Percentiles rank a stretch among this genome's conserved stretches.
phyloP scores from a whole-genome alignment of 768 basidiomycete genomes.

The Leccinum sublutescens region DNA sequence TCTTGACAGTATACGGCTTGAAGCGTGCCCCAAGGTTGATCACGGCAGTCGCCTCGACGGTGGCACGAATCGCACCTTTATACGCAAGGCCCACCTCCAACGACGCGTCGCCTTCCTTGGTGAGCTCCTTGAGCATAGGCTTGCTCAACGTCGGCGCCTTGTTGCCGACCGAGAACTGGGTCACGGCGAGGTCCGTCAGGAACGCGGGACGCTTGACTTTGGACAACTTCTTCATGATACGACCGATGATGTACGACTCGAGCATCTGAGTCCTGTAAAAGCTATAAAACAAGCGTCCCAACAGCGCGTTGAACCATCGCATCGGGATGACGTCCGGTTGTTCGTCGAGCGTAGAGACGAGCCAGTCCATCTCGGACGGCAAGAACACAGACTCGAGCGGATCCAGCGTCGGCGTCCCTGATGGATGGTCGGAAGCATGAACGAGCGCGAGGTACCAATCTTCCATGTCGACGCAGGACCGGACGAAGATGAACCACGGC shows the following conservation, averaged over 20 bases:
- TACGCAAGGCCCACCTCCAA: conserved; percentile 83
- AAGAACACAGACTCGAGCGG: conserved; percentile 68
- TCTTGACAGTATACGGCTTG: conserved; percentile 86
- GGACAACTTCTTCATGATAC: conserved; percentile 90
- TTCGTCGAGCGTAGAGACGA: conserved; percentile 84
- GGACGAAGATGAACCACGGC: conserved; percentile 94
- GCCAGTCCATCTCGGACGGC: conserved; percentile 73
- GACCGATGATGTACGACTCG: conserved; percentile 81
- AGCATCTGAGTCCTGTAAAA: conserved; percentile 81
- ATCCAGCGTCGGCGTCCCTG: conserved; percentile 57
- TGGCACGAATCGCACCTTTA: conserved; percentile 87
- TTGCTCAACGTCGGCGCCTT: conserved; percentile 86
- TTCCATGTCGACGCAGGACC: conserved; percentile 89
- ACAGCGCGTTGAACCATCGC: conserved; percentile 94
- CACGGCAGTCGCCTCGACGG: conserved; percentile 84
- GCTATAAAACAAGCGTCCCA: conserved; percentile 91
- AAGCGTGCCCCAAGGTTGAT: conserved; percentile 82
- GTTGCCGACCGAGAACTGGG: conserved; percentile 86
- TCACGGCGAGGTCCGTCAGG: conserved; percentile 80
- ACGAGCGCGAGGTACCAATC: conserved; percentile 91
- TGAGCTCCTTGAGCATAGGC: conserved; percentile 97
- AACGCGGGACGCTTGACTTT: conserved; percentile 89
- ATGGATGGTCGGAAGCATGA: conserved; percentile 65
- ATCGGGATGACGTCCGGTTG: conserved; percentile 96
- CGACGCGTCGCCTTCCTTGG: conserved; percentile 88